Conservation (phyloP, 1,284 basidiomycete genomes). For the Clitocybe nebularis region DNA sequence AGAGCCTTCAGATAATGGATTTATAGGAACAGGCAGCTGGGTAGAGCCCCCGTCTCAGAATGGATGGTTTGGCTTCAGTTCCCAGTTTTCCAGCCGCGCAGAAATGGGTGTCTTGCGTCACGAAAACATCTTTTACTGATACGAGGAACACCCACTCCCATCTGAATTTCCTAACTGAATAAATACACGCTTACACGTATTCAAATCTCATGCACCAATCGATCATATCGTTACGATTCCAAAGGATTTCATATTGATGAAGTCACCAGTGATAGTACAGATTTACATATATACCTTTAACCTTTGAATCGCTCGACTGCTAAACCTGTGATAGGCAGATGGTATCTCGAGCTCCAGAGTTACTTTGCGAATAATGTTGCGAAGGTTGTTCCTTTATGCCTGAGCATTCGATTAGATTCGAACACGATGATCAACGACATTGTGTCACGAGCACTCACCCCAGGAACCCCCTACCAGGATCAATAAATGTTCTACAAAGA, state of each 20-base stretch:
- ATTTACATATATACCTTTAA: no score
- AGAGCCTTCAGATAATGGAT: constrained; percentile 16
- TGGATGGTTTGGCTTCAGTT: constrained; percentile 23
- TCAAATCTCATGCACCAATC: no score
- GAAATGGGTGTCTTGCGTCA: neutral
- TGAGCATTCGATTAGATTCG: constrained; percentile 18
- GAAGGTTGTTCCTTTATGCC: constrained; percentile 46
- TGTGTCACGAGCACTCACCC: constrained; percentile 39
- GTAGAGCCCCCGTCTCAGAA: constrained; percentile 18
- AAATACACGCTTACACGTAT: neutral
- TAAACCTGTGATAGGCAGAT: no score
- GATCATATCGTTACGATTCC: no score
- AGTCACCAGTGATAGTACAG: no score
- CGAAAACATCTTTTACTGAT: no score
- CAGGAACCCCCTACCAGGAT: constrained; percentile 52
- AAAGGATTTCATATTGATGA: no score
- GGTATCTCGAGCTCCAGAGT: no score
- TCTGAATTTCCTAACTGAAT: no score
- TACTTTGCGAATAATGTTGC: constrained; percentile 36
- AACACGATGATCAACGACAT: no score
- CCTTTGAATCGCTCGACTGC: no score
- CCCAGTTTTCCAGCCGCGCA: constrained; percentile 14
- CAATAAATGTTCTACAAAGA: constrained; percentile 43
- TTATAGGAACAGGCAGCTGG: constrained; percentile 14
- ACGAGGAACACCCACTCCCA: no score